Conservation (phyloP, 768 basidiomycete species). For the Suillus clintonianus region DNA sequence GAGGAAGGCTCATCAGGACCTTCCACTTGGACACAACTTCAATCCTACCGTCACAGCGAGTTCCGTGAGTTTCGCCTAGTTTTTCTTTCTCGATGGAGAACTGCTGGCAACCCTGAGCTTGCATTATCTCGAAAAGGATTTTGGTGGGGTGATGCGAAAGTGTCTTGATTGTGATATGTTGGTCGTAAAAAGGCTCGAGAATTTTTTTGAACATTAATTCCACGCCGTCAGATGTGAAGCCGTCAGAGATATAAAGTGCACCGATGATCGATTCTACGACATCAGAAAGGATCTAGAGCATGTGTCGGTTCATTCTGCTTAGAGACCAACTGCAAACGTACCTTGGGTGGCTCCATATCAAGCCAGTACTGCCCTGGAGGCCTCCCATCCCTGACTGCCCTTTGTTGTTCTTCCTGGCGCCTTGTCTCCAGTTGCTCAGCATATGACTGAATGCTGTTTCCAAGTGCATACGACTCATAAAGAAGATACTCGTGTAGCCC, state of each 20-base stretch:
- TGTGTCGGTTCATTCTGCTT: constrained; percentile 6
- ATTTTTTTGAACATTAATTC: constrained; percentile 67
- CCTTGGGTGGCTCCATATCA: constrained; percentile 78
- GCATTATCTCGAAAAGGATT: constrained; percentile 70
- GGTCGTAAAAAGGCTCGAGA: constrained; percentile 78
- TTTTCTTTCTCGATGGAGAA: constrained; percentile 62
- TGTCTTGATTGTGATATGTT: constrained; percentile 70
- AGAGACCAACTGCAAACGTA: constrained; percentile 25
- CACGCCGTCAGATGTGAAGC: constrained; percentile 60
- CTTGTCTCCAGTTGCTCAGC: constrained; percentile 45
- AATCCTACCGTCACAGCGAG: constrained; percentile 55
- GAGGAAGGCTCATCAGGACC: constrained; percentile 14
- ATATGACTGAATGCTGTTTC: constrained; percentile 55
- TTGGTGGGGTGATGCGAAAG: constrained; percentile 79
- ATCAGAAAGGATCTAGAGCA: constrained; percentile 67
- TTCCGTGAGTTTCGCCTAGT: constrained; percentile 31
- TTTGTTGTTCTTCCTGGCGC: constrained; percentile 46
- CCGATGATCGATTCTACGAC: constrained; percentile 80
- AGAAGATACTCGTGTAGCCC: constrained; percentile 65
- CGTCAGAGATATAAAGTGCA: constrained; percentile 77
- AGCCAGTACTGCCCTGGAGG: constrained; percentile 76
- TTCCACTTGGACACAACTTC: constrained; percentile 8
- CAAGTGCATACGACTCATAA: constrained; percentile 56
- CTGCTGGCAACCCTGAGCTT: constrained; percentile 68
- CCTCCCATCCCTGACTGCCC: constrained; percentile 50